Evolutionary conservation across 306 rosid genomes (phyloP).

Genomic region (Quercus alba): DNA sequence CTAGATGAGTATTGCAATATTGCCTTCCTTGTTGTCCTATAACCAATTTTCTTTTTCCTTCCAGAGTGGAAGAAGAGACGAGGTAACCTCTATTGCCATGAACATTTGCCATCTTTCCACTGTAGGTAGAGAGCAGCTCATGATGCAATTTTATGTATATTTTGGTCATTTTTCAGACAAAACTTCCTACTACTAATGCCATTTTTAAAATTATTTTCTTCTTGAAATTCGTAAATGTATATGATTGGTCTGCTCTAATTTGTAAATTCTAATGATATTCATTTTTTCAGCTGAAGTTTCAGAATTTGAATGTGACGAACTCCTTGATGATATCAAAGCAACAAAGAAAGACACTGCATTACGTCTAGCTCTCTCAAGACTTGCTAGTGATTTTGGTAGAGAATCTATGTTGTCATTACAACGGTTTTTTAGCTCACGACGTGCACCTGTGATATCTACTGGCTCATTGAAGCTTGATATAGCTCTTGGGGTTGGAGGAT

Average conservation of each 20-base stretch:
- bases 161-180: no score
- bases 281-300: constrained; percentile 43
- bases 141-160: not conserved
- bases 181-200: not conserved
- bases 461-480: constrained; percentile 87
- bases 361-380: constrained; percentile 57
- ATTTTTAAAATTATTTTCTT: not conserved
- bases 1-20: not conserved
- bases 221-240: not conserved
- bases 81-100: not conserved
- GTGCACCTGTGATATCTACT: constrained; percentile 60
- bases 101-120: not conserved
- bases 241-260: not conserved
- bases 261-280: not conserved
- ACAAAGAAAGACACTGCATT: constrained; percentile 61
- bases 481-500: constrained; percentile 87
- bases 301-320: constrained; percentile 49
- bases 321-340: constrained; percentile 54
- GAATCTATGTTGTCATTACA: constrained; percentile 62
- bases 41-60: not conserved
- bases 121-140: constrained; percentile 5
- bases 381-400: constrained; percentile 61
- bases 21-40: not conserved
- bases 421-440: constrained; percentile 53
- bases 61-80: constrained; percentile 2